phyloP scores from a whole-genome alignment of 2,329 filamentous ascomycete genomes.

The Colletotrichum sp. region DNA sequence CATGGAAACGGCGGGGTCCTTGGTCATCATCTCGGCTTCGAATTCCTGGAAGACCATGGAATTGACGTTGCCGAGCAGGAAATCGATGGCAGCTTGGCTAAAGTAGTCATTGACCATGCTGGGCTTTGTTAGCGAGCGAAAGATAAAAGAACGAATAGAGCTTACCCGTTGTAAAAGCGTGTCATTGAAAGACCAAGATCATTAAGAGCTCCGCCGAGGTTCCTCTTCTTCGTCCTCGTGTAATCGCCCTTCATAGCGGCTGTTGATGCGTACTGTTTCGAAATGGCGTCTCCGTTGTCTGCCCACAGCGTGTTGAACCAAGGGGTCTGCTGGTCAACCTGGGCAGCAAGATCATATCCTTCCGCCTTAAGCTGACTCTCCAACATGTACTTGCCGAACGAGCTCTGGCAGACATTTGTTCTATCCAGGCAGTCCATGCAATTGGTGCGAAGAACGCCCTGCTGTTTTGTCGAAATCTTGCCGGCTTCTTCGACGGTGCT shows the following conservation, averaged over 20 bases:
- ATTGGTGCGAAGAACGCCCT: slow-evolving; percentile 87
- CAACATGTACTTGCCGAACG: slow-evolving; percentile 82
- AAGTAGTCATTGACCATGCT: slow-evolving; percentile 99
- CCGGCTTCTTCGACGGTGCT: slow-evolving; percentile 68
- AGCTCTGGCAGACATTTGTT: slow-evolving; percentile 95
- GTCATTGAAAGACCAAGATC: slow-evolving; percentile 90
- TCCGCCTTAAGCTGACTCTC: slow-evolving; percentile 79
- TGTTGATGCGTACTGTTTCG: slow-evolving; percentile 94
- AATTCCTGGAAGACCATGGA: slow-evolving; percentile 92
- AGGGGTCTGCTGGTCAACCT: slow-evolving; percentile 77
- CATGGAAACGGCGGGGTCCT: slow-evolving; percentile 89
- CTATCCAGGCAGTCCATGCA: slow-evolving; percentile 99
- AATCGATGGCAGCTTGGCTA: slow-evolving; percentile 93
- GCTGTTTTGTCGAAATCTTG: slow-evolving; percentile 57
- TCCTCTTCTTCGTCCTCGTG: slow-evolving; percentile 86
- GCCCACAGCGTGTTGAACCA: slow-evolving; percentile 99
- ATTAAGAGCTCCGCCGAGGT: slow-evolving; percentile 89
- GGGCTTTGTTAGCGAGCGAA: slow-evolving; percentile 23
- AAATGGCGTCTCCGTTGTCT: slow-evolving; percentile 95
- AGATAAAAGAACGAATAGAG: background rate
- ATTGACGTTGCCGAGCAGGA: slow-evolving; percentile 86
- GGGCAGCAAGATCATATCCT: slow-evolving; percentile 76
- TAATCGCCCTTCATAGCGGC: slow-evolving; percentile 97
- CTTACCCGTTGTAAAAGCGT: slow-evolving; percentile 71
- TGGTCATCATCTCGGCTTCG: slow-evolving; percentile 89